A percentile compares a stretch with the other conserved stretches of the same genome.
Evolutionary conservation across 2,329 filamentous ascomycete genomes (phyloP).

Genomic region (Venturiaceae sp.): DNA sequence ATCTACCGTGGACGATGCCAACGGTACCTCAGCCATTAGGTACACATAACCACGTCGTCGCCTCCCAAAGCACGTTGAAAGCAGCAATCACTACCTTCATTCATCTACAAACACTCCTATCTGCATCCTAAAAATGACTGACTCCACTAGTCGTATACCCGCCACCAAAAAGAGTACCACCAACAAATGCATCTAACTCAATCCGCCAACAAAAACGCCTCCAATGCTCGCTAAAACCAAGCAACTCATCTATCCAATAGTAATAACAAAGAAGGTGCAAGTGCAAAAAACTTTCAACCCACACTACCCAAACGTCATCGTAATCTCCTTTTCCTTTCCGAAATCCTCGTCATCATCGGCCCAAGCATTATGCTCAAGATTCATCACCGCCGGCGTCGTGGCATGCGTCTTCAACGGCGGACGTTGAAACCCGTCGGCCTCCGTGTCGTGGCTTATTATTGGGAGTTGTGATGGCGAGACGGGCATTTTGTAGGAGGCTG

Average conservation of each 20-base stretch:
- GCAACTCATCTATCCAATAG: not conserved
- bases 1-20: too few relatives aligned
- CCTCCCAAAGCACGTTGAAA: too few relatives aligned
- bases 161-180: too few relatives aligned
- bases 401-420: slow-evolving; percentile 15
- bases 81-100: too few relatives aligned
- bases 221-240: not conserved
- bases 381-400: slow-evolving; percentile 17
- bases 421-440: not conserved
- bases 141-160: too few relatives aligned
- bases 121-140: too few relatives aligned
- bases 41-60: too few relatives aligned
- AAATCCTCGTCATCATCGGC: slow-evolving; percentile 36
- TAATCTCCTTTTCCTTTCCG: slow-evolving; percentile 35
- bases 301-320: slow-evolving; percentile 37
- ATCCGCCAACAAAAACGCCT: not conserved
- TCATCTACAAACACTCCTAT: too few relatives aligned
- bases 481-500: slow-evolving; percentile 13
- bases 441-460: not conserved
- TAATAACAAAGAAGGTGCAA: not conserved
- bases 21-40: too few relatives aligned
- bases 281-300: not conserved
- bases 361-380: slow-evolving; percentile 34
- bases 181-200: too few relatives aligned
- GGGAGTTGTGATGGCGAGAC: not conserved